Evolutionary conservation across 306 rosid species (phyloP), one percentile per base, ranked within the genome.

Genomic region (Delonix regia): DNA sequence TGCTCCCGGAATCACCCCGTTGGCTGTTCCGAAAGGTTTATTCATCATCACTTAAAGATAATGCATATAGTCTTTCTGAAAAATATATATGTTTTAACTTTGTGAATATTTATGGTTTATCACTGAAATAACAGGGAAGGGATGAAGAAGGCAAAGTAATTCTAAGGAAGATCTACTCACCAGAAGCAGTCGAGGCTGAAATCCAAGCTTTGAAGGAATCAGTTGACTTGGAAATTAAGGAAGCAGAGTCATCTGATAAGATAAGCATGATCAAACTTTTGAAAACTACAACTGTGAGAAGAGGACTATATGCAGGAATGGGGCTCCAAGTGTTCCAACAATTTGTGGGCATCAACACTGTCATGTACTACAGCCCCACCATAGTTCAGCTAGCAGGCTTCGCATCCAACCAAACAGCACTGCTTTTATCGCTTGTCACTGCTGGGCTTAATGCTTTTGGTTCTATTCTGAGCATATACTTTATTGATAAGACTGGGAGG

Each of bases 1-100:
- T 69, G 5, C 94, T 90, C 28, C 94, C 92, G 2, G 94, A 90
- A 81, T 90, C 94, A 15, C 94, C 94, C 0, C 91, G 91, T 59
- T 90, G 94, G 94, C 69, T 90, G 21, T 90, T 48, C 81, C 77
- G 94, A 70, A 86, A 90, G 90, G 91, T 87, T 15, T 2, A 55
- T 52, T 7, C 11, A 24, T 2, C 73, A 41, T 70, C n/a, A 57
- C 6, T 12, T 6, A 6, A 27, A 27, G 44, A 24, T 49, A 38
- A 9, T 66, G 34, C 47, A 30, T 61, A 11, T 8, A 9, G 16
- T 73, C 30, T 21, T 41, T 41, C 10, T 2, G 24, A 39, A 19
- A 8, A 21, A 10, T 9, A 25, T 7, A 25, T 7, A 25, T 15
- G 2, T 44, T 4, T 66, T 12, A 11, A 33, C 33, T 47, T 5